Evolutionary conservation across 306 rosid genomes (phyloP).

Genomic region (Urtica urens): DNA sequence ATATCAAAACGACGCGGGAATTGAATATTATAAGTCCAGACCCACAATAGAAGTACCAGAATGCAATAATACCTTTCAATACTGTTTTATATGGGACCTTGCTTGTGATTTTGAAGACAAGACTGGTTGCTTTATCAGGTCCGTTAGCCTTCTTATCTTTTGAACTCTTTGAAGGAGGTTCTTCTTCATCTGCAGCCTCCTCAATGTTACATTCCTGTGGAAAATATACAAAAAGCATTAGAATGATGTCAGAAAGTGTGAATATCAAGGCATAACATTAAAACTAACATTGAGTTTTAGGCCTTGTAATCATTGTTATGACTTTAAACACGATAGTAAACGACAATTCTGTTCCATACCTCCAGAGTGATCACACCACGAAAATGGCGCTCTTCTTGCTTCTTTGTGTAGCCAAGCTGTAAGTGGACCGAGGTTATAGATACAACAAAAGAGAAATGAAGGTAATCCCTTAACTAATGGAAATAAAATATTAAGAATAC

Average conservation of each 20-base stretch:
- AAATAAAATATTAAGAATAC: too few species aligned
- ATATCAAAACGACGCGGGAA: not conserved
- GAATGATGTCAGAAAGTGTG: too few species aligned
- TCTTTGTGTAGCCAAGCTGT: conserved; percentile 97
- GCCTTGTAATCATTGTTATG: too few species aligned
- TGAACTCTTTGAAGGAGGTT: conserved; percentile 62
- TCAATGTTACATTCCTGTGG: conserved; percentile 75
- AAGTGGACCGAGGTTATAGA: conserved; percentile 13
- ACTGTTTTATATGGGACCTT: conserved; percentile 92
- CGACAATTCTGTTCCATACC: conserved; percentile 32
- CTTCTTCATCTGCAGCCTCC: conserved; percentile 71
- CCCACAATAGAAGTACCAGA: not conserved
- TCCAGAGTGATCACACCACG: conserved; percentile 90
- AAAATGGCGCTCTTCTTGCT: conserved; percentile 81
- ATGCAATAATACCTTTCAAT: conserved; percentile 54
- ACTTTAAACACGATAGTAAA: not conserved
- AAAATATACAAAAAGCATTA: conserved; percentile 10
- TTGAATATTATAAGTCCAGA: not conserved
- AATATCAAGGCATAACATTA: too few species aligned
- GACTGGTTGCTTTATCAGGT: conserved; percentile 58
- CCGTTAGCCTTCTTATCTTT: conserved; percentile 86
- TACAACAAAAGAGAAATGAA: not conserved
- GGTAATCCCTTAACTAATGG: not conserved
- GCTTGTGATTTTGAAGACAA: conserved; percentile 73
- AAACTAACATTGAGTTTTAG: too few species aligned